Conservation (phyloP, 2,329 filamentous ascomycete genomes). For the Ceratocystis destructans region DNA sequence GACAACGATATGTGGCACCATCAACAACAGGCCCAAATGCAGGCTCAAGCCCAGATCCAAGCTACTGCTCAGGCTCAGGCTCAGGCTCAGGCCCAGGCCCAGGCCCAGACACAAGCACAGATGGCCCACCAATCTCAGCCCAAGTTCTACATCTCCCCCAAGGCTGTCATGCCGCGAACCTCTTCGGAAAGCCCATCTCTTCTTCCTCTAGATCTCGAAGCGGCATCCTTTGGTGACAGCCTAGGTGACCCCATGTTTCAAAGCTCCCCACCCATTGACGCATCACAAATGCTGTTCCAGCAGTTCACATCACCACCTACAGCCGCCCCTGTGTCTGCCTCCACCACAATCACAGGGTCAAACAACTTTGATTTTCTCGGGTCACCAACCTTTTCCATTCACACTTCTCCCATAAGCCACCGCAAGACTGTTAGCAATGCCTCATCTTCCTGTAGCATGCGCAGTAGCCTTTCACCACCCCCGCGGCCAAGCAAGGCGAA, state of each 20-base stretch:
- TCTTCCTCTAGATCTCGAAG: conserved; percentile 13
- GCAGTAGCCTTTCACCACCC: conserved; percentile 13
- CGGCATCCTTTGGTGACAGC: conserved; percentile 3
- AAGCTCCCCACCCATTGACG: conserved; percentile 14
- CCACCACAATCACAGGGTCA: neutral
- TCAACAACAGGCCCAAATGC: neutral
- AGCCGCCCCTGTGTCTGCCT: neutral
- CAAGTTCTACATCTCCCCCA: conserved; percentile 16
- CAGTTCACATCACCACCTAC: conserved; percentile 2
- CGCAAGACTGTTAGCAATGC: conserved; percentile 14
- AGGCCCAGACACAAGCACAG: neutral
- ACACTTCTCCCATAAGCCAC: neutral
- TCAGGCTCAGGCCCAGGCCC: neutral
- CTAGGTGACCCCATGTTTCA: conserved; percentile 12
- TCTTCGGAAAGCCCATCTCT: conserved; percentile 13
- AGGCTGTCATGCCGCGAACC: conserved; percentile 16
- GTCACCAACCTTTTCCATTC: conserved; percentile 14
- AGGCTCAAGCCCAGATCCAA: neutral
- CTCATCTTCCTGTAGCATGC: conserved; percentile 5
- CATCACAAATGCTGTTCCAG: conserved; percentile 11
- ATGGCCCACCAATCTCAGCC: neutral
- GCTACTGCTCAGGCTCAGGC: neutral
- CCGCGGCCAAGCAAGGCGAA: neutral
- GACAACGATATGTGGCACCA: conserved; percentile 13
- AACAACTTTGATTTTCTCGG: conserved; percentile 14